A percentile compares a stretch with the other conserved stretches of the same genome.
Conservation (phyloP, 106 monocot species). For the Xerophyta viscosa region DNA sequence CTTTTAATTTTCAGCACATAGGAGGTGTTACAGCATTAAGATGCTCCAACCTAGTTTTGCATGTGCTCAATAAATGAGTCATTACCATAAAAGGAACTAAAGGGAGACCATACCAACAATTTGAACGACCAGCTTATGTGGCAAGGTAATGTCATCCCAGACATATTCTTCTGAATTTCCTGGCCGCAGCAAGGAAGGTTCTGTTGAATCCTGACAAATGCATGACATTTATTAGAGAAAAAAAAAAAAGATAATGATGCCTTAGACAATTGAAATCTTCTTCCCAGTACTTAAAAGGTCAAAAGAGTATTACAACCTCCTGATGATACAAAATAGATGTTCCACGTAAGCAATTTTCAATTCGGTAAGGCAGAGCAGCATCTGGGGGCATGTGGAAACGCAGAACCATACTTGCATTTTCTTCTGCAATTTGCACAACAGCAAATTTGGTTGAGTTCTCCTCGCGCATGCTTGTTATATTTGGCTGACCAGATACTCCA, state of each 20-base stretch:
- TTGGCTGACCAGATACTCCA: constrained; percentile 6
- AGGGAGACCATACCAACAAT: constrained; percentile 45
- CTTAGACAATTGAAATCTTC: too few relatives aligned
- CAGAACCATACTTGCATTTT: constrained; percentile 56
- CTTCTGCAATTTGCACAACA: constrained; percentile 50
- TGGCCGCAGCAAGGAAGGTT: constrained; percentile 36
- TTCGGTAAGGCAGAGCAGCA: constrained; percentile 58
- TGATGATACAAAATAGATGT: constrained; percentile 60
- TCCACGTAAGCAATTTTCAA: constrained; percentile 59
- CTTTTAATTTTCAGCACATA: too few relatives aligned
- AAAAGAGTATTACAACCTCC: constrained; percentile 38
- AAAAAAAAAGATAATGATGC: too few relatives aligned
- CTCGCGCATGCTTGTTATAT: neutral
- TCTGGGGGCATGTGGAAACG: constrained; percentile 49
- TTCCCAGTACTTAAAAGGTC: neutral
- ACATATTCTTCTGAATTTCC: constrained; percentile 59
- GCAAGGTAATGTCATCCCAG: constrained; percentile 84
- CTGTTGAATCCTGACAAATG: constrained; percentile 44
- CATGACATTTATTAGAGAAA: too few relatives aligned
- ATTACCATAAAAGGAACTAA: too few relatives aligned
- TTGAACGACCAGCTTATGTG: constrained; percentile 70
- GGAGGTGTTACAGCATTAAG: too few relatives aligned
- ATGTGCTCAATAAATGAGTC: too few relatives aligned
- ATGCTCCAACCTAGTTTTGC: too few relatives aligned
- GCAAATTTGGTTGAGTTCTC: constrained; percentile 38